Base-by-base conservation (phyloP, 1,139 yeast genomes). In the Suhomyces terraborum region DNA sequence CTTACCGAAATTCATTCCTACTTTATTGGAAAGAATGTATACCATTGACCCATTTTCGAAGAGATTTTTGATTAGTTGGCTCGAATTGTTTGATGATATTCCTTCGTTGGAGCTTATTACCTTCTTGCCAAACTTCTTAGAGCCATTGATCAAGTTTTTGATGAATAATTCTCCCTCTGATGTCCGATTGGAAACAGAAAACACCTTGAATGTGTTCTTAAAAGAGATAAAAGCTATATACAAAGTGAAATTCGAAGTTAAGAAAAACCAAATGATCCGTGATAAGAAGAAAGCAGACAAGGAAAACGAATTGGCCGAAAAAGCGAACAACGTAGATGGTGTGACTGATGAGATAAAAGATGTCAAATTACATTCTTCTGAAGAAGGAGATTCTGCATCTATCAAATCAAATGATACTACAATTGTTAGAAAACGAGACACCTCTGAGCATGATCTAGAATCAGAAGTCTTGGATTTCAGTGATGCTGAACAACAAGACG, bases 31-130 rank as follows among this genome's bases (percentile, higher is more conserved):
- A 60, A 73, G 98, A 50, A 88, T 94, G 66, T 88, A 88, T 56
- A 93, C 93, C 2, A 84, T 87, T 26, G 95, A 93, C 53, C 97
- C 98, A 4, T 88, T 87, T 58, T 91, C 98, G 0, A 77, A 96
- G 51, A 85, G 89, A 66, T 93, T 93, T 55, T 68, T 94, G 46
- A 93, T 93, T 8, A 85, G 95, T 38, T 94, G 98, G 98, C 75
- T 94, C 38, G 87, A 89, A 45, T 75, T 94, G 18, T 72, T 94
- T 38, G 95, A 93, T 61, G 89, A 94, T 17, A 88, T 93, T 10
- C 98, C 99, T 0, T 94, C 93, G 36, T 70, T 93, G 46, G 97
- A 93, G 53, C 69, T 94, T 46, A 82, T 93, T 17, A 79, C 95
- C 0, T 93, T 86, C 57, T 69, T 94, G 36, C 97, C 98, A 0